Evolutionary conservation across 352 stramenopile genomes (phyloP), one percentile per base, ranked within the genome.

Genomic region (Labyrinthula sp.): DNA sequence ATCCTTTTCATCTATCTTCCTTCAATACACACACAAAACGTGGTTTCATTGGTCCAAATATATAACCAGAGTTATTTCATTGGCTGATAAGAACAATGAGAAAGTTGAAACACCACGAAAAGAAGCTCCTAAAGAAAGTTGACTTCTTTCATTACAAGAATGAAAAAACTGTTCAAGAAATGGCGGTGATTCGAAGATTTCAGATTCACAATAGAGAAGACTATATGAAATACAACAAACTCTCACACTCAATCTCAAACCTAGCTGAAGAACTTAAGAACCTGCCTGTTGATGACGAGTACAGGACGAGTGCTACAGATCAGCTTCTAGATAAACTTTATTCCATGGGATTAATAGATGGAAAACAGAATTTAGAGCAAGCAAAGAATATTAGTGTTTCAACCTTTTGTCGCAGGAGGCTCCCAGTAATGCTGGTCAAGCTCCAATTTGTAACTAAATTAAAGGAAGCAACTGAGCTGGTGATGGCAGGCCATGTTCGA

Each of bases 101-200:
- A 34, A 73, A 88, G 56, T 66, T 94, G 21, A 91, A 90, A 56
- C 78, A 85, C 56, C 82, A 94, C 62, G 82, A 94, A 61, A 75
- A 98, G 67, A 98, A 98, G 69, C 74, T 99, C 23, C 69, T 99
- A 4, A 89, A 89, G 46, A 97, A 97, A 61, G 88, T 97, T 41
- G 84, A 95, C 56, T 73, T 99, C 46, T 79, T 97, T 50, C 79
- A 94, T 54, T 99, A 87, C 87, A 93, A 93, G 58, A 81, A 78
- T 41, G 89, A 97, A 57, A 86, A 95, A 59, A 97, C 94, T 59
- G 66, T 97, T 40, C 79, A 87, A 37, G 87, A 97, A 54, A 91
- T 94, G 39, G 89, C 95, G 64, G 83, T 98, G 23, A 81, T 93
- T 41, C 75, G 79, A 14, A 75, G 82, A 38, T 99, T 97, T 66